Conservation (phyloP, 176 grass and related monocot genomes). For the Pontederia paniculata region DNA sequence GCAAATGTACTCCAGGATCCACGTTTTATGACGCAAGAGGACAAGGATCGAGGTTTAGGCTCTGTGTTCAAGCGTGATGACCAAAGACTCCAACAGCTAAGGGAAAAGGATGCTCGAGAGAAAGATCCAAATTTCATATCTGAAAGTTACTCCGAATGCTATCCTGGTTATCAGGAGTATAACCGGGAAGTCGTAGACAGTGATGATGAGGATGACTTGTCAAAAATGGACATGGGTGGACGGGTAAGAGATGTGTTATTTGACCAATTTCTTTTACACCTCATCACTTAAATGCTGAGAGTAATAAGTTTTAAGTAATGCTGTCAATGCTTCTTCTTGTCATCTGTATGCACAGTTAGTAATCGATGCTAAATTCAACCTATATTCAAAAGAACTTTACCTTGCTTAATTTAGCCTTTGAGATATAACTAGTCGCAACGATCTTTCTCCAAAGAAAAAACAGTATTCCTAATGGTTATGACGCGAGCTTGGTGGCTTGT, state of each 20-base stretch:
- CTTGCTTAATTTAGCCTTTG: no score
- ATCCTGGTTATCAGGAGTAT: slow-evolving; percentile 94
- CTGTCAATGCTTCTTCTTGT: background rate
- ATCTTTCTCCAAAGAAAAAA: no score
- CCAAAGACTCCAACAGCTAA: slow-evolving; percentile 69
- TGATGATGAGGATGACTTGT: slow-evolving; percentile 87
- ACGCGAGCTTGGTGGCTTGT: no score
- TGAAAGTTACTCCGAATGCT: slow-evolving; percentile 98
- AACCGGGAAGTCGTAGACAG: slow-evolving; percentile 70
- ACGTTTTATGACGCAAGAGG: slow-evolving; percentile 62
- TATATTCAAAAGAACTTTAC: no score
- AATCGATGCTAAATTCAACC: no score
- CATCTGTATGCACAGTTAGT: background rate
- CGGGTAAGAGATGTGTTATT: slow-evolving; percentile 47
- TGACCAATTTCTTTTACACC: no score
- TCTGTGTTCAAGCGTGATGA: slow-evolving; percentile 97
- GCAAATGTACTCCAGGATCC: slow-evolving; percentile 42
- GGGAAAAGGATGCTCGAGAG: slow-evolving; percentile 76
- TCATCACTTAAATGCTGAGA: background rate
- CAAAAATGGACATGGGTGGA: slow-evolving; percentile 99
- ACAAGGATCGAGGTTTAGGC: slow-evolving; percentile 81
- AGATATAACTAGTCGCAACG: no score
- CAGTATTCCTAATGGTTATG: no score
- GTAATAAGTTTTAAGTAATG: background rate
- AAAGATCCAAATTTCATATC: slow-evolving; percentile 97